Conservation (phyloP, 805 yeast genomes). For the Wickerhamiella kurtzmanii region DNA sequence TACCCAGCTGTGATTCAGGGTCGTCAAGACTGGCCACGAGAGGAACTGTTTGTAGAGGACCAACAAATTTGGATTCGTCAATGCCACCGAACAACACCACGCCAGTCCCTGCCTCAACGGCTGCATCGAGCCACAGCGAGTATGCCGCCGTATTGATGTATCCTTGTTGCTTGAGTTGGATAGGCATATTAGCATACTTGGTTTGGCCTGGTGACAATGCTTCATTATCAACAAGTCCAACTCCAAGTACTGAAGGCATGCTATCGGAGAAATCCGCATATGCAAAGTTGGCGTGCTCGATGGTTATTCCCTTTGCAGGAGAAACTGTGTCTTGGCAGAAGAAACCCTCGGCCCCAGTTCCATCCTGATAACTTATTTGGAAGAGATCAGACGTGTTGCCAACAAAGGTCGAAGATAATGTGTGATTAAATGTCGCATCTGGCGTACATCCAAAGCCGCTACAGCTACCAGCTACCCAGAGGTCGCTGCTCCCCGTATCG, state of each 20-base stretch:
- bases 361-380: constrained; percentile 28
- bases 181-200: constrained; percentile 27
- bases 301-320: constrained; percentile 36
- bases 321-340: constrained; percentile 50
- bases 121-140: constrained; percentile 33
- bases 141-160: constrained; percentile 30
- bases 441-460: constrained; percentile 14
- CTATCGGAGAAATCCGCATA: constrained; percentile 55
- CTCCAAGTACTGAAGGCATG: constrained; percentile 36
- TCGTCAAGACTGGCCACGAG: constrained; percentile 13
- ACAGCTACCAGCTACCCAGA: constrained; percentile 34
- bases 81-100: constrained; percentile 32
- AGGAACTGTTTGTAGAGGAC: constrained; percentile 26
- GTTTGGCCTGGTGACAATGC: constrained; percentile 8
- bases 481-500: constrained; percentile 61
- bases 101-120: constrained; percentile 23
- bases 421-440: constrained; percentile 15
- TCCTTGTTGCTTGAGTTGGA: constrained; percentile 28
- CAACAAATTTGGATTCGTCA: constrained; percentile 30
- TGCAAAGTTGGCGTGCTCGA: constrained; percentile 51
- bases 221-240: constrained; percentile 24
- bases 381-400: constrained; percentile 12
- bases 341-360: constrained; percentile 35
- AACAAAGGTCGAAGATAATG: constrained; percentile 16
- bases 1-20: neutral